Evolutionary conservation across 2,329 filamentous ascomycete species (phyloP), one percentile per base, ranked within the genome.

Genomic region (Chaetothyriales sp.): DNA sequence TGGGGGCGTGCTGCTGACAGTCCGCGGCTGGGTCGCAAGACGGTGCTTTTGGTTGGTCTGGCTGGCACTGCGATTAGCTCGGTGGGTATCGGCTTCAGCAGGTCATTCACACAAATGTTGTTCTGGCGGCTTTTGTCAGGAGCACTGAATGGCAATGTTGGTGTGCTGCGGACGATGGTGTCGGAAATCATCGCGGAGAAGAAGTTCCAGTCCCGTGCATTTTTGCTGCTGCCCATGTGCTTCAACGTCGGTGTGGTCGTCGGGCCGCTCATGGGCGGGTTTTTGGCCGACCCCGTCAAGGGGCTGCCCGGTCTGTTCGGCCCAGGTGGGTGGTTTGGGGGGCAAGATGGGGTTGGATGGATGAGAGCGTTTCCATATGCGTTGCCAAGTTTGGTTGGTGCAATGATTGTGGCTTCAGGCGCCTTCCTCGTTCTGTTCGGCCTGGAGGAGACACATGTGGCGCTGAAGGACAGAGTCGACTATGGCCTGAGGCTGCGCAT

Each of bases 1-100:
- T 94, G 87, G 87, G 87, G 87, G 0, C 73, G 83, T 0, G 68
- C 88, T 2, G 77, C 78, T 1, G 78, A 81, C 60, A 79, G 83
- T 5, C 76, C 77, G 39, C 71, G 69, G 50, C 74, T 77, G 51
- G 88, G 87, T 0, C 76, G 87, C 47, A 94, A 94, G 66, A 76
- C 75, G 15, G 84, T 92, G 12, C 71, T 95, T 18, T 68, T 93
- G 49, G 79, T 93, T 49, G 87, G 88, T 0, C 67, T 94, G 25
- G 60, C 79, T 1, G 87, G 87, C 0, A 87, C 81, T 0, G 74
- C 73, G 57, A 63, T 84, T 6, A 79, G 80, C 2, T 79, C 77
- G 51, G 60, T 85, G 18, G 83, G 81, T 0, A 84, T 86, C 60
- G 83, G 82, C 0, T 83, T 86, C 58, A 79, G 79, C 2, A 71